phyloP scores from a whole-genome alignment of 192 early-diverging fungal species.

The Chytriomyces sp. region DNA sequence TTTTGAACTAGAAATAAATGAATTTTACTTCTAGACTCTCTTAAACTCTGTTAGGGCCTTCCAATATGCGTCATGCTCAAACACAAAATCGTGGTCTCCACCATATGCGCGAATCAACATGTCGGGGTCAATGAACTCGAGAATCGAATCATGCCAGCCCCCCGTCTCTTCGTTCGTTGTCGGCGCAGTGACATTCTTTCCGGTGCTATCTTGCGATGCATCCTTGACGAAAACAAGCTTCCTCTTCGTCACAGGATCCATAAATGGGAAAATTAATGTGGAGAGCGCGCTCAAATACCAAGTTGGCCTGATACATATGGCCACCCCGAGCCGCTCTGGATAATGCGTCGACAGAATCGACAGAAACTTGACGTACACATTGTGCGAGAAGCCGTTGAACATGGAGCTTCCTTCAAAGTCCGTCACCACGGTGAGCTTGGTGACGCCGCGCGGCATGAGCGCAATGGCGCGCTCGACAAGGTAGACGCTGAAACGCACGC shows the following conservation, averaged over 20 bases:
- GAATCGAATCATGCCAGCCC: conserved; percentile 49
- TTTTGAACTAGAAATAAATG: not conserved
- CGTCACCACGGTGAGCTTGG: conserved; percentile 75
- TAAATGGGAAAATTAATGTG: conserved; percentile 75
- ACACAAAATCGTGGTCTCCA: conserved; percentile 68
- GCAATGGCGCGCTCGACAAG: conserved; percentile 74
- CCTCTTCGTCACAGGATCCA: conserved; percentile 83
- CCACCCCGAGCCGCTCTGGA: conserved; percentile 32
- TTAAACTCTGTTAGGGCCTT: not conserved
- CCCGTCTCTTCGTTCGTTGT: conserved; percentile 6
- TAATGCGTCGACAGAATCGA: conserved; percentile 55
- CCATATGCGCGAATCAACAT: conserved; percentile 72
- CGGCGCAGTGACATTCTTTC: not conserved
- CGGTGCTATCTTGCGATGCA: conserved; percentile 25
- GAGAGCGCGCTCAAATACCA: conserved; percentile 84
- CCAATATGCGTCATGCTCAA: conserved; percentile 74
- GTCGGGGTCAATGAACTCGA: conserved; percentile 52
- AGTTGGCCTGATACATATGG: conserved; percentile 66
- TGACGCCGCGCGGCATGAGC: conserved; percentile 72
- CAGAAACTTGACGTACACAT: conserved; percentile 56
- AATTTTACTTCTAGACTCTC: not conserved
- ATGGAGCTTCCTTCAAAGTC: conserved; percentile 78
- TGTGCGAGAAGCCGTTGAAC: conserved; percentile 60
- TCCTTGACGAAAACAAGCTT: conserved; percentile 82
- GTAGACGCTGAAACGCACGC: conserved; percentile 79